phyloP scores from a whole-genome alignment of 2,329 filamentous ascomycete genomes.

The Byssoonygena ceratinophila region DNA sequence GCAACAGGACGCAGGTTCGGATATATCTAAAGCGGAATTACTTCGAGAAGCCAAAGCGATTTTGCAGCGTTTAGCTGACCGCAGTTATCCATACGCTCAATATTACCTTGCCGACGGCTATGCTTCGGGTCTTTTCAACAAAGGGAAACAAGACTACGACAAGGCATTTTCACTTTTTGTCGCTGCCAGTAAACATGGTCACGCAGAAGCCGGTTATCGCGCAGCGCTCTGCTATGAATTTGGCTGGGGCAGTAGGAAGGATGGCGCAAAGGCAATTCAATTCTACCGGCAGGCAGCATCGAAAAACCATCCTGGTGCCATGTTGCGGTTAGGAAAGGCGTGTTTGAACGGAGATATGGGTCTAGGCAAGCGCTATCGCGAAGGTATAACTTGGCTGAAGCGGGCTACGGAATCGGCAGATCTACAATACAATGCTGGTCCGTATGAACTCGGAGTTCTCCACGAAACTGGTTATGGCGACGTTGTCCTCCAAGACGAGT shows the following conservation, averaged over 20 bases:
- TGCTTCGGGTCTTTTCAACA: slow-evolving; percentile 87
- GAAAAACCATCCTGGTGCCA: slow-evolving; percentile 90
- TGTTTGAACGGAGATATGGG: slow-evolving; percentile 85
- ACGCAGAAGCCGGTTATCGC: slow-evolving; percentile 90
- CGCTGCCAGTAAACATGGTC: slow-evolving; percentile 88
- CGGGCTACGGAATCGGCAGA: slow-evolving; percentile 84
- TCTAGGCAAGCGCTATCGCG: slow-evolving; percentile 67
- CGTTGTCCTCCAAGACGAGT: slow-evolving; percentile 82
- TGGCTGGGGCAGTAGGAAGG: slow-evolving; percentile 87
- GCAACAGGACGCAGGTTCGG: slow-evolving; percentile 20
- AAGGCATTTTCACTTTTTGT: slow-evolving; percentile 87
- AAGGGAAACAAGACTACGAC: slow-evolving; percentile 84
- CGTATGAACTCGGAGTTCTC: slow-evolving; percentile 77
- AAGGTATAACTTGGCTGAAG: slow-evolving; percentile 95
- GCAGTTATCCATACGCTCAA: slow-evolving; percentile 90
- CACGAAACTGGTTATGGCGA: slow-evolving; percentile 92
- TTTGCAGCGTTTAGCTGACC: slow-evolving; percentile 72
- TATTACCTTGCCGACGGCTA: slow-evolving; percentile 95
- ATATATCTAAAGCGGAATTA: slow-evolving; percentile 53
- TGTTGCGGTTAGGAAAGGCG: slow-evolving; percentile 81
- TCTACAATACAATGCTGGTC: slow-evolving; percentile 79
- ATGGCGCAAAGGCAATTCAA: slow-evolving; percentile 83
- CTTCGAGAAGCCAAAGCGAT: slow-evolving; percentile 82
- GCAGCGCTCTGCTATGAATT: slow-evolving; percentile 95
- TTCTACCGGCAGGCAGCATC: slow-evolving; percentile 83